Conservation (phyloP, 768 basidiomycete genomes). For the Clavulina sp. region DNA sequence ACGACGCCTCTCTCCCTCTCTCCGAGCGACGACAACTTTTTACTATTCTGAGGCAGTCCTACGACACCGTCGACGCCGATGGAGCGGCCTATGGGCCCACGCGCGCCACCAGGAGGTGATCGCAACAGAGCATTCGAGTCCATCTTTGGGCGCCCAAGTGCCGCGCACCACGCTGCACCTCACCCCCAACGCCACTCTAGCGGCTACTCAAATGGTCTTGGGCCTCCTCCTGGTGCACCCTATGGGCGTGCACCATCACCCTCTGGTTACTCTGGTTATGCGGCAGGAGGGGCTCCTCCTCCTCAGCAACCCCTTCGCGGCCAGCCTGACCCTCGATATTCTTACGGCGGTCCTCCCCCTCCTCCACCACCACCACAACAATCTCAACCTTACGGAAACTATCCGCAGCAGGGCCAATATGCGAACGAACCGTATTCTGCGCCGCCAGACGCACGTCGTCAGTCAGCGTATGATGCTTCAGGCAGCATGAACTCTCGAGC, state of each 20-base stretch:
- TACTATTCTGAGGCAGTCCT: too few relatives aligned
- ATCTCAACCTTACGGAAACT: constrained; percentile 21
- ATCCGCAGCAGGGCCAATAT: constrained; percentile 25
- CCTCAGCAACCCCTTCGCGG: not conserved
- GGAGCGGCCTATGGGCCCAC: constrained; percentile 44
- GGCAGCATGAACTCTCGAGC: too few relatives aligned
- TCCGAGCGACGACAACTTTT: too few relatives aligned
- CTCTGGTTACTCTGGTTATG: not conserved
- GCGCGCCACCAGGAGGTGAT: constrained; percentile 29
- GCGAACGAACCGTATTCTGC: constrained; percentile 16
- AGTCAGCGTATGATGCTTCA: too few relatives aligned
- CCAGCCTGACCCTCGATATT: not conserved
- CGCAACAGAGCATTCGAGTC: constrained; percentile 69
- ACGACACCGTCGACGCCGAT: too few relatives aligned
- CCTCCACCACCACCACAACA: constrained; percentile 12
- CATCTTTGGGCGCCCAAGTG: constrained; percentile 67
- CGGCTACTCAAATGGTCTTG: constrained; percentile 15
- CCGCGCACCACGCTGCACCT: constrained; percentile 32
- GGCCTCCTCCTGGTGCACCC: constrained; percentile 12
- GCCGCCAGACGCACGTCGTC: too few relatives aligned
- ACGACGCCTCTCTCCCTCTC: too few relatives aligned
- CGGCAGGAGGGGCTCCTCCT: too few relatives aligned
- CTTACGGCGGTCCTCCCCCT: not conserved
- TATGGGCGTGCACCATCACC: not conserved
- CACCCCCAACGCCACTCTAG: constrained; percentile 7